These are phyloP conservation scores for Bruguiera parviflora DNA, from an alignment of 345 rosid genomes.

Conservation along the genomic window DNA sequence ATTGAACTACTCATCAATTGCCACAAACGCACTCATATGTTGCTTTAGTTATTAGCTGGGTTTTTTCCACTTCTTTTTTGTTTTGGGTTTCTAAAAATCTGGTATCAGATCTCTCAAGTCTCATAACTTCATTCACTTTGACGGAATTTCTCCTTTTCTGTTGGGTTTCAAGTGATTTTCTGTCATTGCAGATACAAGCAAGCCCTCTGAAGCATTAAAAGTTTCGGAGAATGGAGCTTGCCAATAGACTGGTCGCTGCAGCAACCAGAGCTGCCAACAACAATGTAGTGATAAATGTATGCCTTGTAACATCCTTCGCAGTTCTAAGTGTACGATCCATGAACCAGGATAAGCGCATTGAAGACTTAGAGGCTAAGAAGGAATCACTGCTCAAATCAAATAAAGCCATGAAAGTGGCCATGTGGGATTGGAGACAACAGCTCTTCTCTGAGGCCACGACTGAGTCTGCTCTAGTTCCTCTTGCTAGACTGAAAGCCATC, in stretches of 20 bases:
- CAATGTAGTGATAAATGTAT: conserved; percentile 54
- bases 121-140: no score
- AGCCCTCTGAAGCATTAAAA: no score
- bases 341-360: conserved; percentile 57
- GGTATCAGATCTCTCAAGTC: no score
- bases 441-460: conserved; percentile 73
- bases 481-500: conserved; percentile 61
- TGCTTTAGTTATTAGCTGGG: no score
- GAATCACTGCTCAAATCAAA: conserved; percentile 51
- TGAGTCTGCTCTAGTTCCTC: conserved; percentile 51
- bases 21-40: no score
- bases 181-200: no score
- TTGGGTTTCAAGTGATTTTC: no score
- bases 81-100: no score
- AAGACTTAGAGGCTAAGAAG: conserved; percentile 53
- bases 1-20: no score
- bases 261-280: conserved; percentile 40
- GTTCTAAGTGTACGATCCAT: conserved; percentile 57
- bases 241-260: conserved; percentile 14
- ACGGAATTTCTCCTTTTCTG: no score
- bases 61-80: no score
- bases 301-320: conserved; percentile 46
- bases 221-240: conserved; percentile 11
- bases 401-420: conserved; percentile 49
- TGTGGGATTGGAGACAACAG: conserved; percentile 93